Conservation (phyloP, 176 grass and related monocot species). For the Saccharum spontaneum region DNA sequence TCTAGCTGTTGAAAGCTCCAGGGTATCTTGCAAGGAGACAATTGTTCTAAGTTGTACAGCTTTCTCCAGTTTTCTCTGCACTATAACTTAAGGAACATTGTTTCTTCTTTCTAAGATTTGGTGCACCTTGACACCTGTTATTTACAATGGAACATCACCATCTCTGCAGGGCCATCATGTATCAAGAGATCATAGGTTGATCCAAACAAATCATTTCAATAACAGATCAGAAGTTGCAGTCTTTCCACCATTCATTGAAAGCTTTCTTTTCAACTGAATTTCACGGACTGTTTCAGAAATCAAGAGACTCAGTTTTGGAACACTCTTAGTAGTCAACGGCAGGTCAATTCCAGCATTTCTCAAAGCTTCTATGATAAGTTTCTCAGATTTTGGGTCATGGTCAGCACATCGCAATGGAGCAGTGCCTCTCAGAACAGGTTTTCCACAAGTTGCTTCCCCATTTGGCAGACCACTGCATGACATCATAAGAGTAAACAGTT, state of each 20-base stretch:
- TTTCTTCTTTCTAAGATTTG: not conserved
- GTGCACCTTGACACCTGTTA: slow-evolving; percentile 22
- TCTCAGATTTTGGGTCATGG: slow-evolving; percentile 39
- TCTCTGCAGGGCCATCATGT: slow-evolving; percentile 12
- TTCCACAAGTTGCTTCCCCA: slow-evolving; percentile 32
- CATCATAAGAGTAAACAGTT: slow-evolving; percentile 20
- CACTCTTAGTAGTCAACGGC: slow-evolving; percentile 33
- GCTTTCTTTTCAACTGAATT: slow-evolving; percentile 50
- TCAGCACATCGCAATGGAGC: slow-evolving; percentile 27
- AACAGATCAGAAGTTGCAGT: not conserved
- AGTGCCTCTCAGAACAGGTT: slow-evolving; percentile 36
- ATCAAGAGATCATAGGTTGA: slow-evolving; percentile 10
- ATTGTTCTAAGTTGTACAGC: not conserved
- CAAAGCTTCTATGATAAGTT: slow-evolving; percentile 30
- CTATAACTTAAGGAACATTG: not conserved
- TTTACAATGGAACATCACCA: slow-evolving; percentile 23
- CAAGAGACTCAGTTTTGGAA: slow-evolving; percentile 37
- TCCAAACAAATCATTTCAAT: slow-evolving; percentile 33
- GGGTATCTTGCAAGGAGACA: not conserved
- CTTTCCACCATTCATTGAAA: slow-evolving; percentile 6
- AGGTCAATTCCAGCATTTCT: slow-evolving; percentile 29
- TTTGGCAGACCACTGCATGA: slow-evolving; percentile 11
- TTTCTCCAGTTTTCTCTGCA: slow-evolving; percentile 1
- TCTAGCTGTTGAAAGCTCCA: not conserved
- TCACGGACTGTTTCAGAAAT: slow-evolving; percentile 42